A percentile compares a stretch with the other conserved stretches of the same genome.
These are phyloP conservation scores for Kwoniella botswanensis DNA, from an alignment of 768 basidiomycete genomes.

Conservation along the genomic window DNA sequence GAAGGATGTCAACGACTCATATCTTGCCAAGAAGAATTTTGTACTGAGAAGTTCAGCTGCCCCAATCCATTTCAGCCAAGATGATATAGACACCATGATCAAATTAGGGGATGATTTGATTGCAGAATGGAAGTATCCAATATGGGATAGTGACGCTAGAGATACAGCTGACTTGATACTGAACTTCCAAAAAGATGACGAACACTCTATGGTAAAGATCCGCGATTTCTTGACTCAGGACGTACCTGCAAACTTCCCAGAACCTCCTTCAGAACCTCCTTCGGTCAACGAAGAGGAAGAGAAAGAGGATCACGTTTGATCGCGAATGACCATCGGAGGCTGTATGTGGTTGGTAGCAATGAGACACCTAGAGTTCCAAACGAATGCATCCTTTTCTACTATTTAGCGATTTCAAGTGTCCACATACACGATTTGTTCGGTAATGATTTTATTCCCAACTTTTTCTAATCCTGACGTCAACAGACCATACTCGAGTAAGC, in stretches of 20 bases:
- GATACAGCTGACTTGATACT: not conserved
- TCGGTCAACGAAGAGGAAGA: not conserved
- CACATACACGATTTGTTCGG: no score
- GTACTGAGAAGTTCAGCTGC: not conserved
- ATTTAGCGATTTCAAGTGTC: no score
- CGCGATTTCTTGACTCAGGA: not conserved
- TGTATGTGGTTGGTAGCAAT: not conserved
- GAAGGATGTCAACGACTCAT: not conserved
- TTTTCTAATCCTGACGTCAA: not conserved
- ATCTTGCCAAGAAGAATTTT: not conserved
- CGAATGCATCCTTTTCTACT: not conserved
- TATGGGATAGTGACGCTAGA: not conserved
- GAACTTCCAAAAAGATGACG: not conserved
- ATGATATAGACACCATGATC: not conserved
- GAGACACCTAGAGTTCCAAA: not conserved
- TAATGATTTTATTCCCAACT: no score
- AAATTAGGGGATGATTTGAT: not conserved
- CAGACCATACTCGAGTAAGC: not conserved
- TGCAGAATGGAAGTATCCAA: not conserved
- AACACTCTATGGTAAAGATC: not conserved
- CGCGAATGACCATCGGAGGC: not conserved
- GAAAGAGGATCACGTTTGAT: not conserved
- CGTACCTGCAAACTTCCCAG: not conserved
- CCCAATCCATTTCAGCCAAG: not conserved
- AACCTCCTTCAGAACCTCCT: not conserved